phyloP scores from a whole-genome alignment of 176 grass and related monocot species.

The Dendrocalamus sinicus region DNA sequence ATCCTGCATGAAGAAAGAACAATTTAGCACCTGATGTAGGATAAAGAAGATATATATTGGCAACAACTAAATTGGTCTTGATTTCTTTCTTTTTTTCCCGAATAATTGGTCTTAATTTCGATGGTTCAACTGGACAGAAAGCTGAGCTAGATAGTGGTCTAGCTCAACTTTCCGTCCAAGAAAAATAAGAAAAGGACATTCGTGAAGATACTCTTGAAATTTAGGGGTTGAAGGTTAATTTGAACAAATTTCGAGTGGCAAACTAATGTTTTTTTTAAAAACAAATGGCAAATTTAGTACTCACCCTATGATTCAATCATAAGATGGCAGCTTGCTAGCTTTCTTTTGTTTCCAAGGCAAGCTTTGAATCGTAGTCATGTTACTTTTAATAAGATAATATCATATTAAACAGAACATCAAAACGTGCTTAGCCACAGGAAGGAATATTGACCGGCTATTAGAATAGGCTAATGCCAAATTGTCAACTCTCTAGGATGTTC shows the following conservation, averaged over 20 bases:
- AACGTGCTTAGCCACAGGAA: conserved; percentile 35
- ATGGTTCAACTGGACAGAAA: neutral
- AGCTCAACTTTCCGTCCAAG: conserved; percentile 33
- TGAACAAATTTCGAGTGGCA: conserved; percentile 23
- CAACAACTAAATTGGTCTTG: conserved; percentile 2
- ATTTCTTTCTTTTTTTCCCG: neutral
- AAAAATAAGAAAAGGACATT: conserved; percentile 11
- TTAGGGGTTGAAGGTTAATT: conserved; percentile 13
- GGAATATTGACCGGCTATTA: conserved; percentile 38
- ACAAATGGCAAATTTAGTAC: neutral
- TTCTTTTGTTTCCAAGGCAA: conserved; percentile 27
- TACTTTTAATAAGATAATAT: neutral
- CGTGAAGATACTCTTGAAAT: conserved; percentile 12
- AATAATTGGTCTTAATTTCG: neutral
- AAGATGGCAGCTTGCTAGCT: neutral
- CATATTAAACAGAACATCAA: neutral
- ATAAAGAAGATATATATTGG: neutral
- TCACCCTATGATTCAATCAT: neutral
- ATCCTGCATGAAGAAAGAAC: conserved; percentile 47
- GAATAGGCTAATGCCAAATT: neutral
- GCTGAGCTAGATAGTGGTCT: neutral
- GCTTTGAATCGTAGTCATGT: neutral
- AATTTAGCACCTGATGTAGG: conserved; percentile 20
- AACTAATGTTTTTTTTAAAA: neutral
- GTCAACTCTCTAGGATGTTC: conserved; percentile 37